phyloP scores from a whole-genome alignment of 169 alveolate genomes.

The Perkinsus marinus region DNA sequence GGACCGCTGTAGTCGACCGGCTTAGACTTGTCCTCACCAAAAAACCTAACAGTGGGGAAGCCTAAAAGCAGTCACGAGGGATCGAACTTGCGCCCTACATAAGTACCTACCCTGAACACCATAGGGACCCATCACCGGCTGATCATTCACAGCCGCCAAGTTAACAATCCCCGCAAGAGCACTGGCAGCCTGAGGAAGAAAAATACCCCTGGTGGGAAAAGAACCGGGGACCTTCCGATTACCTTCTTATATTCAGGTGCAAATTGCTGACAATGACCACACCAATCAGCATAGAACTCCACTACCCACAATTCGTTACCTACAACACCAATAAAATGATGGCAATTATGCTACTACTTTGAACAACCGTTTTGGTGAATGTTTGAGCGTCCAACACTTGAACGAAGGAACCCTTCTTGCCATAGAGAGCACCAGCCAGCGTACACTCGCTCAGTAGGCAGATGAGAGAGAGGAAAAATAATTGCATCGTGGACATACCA shows the following conservation, averaged over 20 bases:
- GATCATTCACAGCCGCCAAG: slow-evolving; percentile 39
- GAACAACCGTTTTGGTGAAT: neutral
- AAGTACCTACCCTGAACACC: slow-evolving; percentile 63
- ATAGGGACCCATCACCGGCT: slow-evolving; percentile 33
- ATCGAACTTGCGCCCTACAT: too few relatives aligned
- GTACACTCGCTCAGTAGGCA: neutral
- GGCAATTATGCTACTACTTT: too few relatives aligned
- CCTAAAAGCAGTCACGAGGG: too few relatives aligned
- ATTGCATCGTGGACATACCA: too few relatives aligned
- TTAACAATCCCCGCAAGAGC: slow-evolving; percentile 24
- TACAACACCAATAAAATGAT: neutral
- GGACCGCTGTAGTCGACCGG: too few relatives aligned
- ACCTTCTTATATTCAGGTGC: slow-evolving; percentile 45
- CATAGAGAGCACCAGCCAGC: neutral
- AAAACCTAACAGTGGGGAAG: too few relatives aligned
- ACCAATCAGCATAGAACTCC: slow-evolving; percentile 80
- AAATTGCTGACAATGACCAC: slow-evolving; percentile 25
- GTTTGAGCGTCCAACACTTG: neutral
- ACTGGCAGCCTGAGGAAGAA: slow-evolving; percentile 1
- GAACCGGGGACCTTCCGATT: slow-evolving; percentile 1
- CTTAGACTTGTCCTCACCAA: too few relatives aligned
- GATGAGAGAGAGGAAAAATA: too few relatives aligned
- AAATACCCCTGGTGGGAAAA: neutral
- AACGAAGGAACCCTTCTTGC: neutral
- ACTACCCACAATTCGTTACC: slow-evolving; percentile 34